Evolutionary conservation across 768 basidiomycete genomes (phyloP).

Genomic region (Boletus insuetus): DNA sequence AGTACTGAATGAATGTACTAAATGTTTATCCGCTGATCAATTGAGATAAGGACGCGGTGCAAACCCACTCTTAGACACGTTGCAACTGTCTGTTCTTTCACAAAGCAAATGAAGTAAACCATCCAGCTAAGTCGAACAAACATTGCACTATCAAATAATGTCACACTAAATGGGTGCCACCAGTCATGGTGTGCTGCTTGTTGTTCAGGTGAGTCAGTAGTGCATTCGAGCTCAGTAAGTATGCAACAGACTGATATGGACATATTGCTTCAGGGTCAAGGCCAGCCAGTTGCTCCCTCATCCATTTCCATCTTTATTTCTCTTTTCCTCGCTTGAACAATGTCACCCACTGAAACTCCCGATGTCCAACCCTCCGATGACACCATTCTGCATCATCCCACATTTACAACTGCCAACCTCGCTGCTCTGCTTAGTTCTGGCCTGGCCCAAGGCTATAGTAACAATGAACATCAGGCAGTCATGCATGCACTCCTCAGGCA

Average conservation of each 20-base stretch:
- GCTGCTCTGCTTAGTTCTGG: not conserved
- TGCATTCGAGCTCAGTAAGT: too few species aligned
- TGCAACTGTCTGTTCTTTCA: too few species aligned
- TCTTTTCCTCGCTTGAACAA: not conserved
- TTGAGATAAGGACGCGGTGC: too few species aligned
- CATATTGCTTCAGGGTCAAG: not conserved
- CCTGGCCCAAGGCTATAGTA: not conserved
- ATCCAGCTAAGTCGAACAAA: too few species aligned
- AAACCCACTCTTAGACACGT: too few species aligned
- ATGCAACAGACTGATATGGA: not conserved
- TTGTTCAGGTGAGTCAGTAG: not conserved
- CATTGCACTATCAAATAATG: not conserved
- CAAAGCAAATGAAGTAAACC: too few species aligned
- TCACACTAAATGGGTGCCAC: not conserved
- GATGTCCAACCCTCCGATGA: not conserved
- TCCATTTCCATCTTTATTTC: not conserved
- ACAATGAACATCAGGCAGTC: not conserved
- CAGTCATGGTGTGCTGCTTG: not conserved
- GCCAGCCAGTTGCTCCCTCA: not conserved
- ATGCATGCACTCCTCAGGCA: not conserved
- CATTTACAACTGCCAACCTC: not conserved
- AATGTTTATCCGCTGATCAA: too few species aligned
- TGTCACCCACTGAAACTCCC: not conserved
- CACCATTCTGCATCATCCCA: not conserved
- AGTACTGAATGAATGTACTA: too few species aligned